Evolutionary conservation across 768 basidiomycete genomes (phyloP).

Genomic region (Lactarius pseudohatsudake): DNA sequence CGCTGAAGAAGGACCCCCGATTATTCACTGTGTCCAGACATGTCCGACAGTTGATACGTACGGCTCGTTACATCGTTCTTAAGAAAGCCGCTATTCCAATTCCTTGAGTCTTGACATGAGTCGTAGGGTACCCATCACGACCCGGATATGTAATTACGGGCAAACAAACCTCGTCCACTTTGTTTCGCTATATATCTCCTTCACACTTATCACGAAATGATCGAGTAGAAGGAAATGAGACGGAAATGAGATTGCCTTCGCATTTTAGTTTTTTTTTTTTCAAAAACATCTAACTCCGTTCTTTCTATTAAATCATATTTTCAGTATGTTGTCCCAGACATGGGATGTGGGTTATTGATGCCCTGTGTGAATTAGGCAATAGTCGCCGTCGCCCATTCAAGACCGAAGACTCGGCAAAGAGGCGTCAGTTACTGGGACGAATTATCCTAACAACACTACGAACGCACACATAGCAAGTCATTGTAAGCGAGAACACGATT

Average conservation of each 20-base stretch:
- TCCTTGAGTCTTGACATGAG: background rate
- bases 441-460: background rate
- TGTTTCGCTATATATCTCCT: too few relatives aligned
- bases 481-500: background rate
- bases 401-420: background rate
- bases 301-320: too few relatives aligned
- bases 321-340: too few relatives aligned
- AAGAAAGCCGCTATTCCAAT: slow-evolving; percentile 11
- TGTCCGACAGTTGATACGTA: slow-evolving; percentile 6
- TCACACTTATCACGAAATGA: too few relatives aligned
- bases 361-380: background rate
- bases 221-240: too few relatives aligned
- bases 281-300: too few relatives aligned
- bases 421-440: background rate
- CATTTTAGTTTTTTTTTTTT: too few relatives aligned
- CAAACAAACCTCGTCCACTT: too few relatives aligned
- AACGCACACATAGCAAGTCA: background rate
- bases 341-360: too few relatives aligned
- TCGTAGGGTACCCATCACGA: background rate
- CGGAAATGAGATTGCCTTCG: too few relatives aligned
- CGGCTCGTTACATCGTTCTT: background rate
- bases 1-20: slow-evolving; percentile 10
- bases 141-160: too few relatives aligned
- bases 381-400: background rate
- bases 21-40: slow-evolving; percentile 14